Base-by-base conservation (phyloP, 495 filamentous ascomycete species). In the Trichoderma parareesei region DNA sequence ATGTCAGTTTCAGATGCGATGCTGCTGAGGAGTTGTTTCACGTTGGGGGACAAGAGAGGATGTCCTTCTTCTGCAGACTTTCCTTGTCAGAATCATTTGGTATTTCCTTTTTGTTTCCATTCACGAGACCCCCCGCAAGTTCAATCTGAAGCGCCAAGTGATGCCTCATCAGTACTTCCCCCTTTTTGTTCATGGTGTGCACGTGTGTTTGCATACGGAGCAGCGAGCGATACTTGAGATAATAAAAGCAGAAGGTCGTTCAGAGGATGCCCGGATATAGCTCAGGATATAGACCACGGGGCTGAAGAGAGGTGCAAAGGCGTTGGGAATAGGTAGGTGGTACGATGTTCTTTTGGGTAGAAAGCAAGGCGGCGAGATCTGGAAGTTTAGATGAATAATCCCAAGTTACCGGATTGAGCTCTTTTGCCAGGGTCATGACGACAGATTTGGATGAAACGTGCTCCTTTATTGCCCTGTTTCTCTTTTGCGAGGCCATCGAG, bases 1-100 rank as follows among this genome's bases (percentile, higher is more conserved):
- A 11, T 3, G 53, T 10, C 53, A 35, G 53, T 57, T 57, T 57
- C 53, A 57, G 53, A 57, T 38, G 27, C 5, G 16, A 3, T 37
- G 44, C 37, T 57, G 53, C 53, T 27, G 37, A 57, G 53, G 33
- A 57, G 53, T 16, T 46, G 46, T 57, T 57, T 57, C 53, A 57
- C 53, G 53, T 10, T 27, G 27, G 27, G 27, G 27, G 27, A 27
- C 27, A 27, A 27, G 27, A 27, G 27, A 27, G 27, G 27, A 27
- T 48, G 10, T 48, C n/a, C 14, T 35, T 57, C 27, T 37, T 37
- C 53, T 3, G 10, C 6, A 46, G 14, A 46, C 10, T 8, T 33
- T 55, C 48, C 4, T 55, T 9, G 6, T 6, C 18, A 3, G n/a
- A 55, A 2, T 18, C 18, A 8, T 33, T 18, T 55, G 14, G 3